Percentiles rank a stretch among this genome's conserved stretches.
These are phyloP conservation scores for Russula ochroleuca DNA, from an alignment of 768 basidiomycete genomes.

Conservation along the genomic window DNA sequence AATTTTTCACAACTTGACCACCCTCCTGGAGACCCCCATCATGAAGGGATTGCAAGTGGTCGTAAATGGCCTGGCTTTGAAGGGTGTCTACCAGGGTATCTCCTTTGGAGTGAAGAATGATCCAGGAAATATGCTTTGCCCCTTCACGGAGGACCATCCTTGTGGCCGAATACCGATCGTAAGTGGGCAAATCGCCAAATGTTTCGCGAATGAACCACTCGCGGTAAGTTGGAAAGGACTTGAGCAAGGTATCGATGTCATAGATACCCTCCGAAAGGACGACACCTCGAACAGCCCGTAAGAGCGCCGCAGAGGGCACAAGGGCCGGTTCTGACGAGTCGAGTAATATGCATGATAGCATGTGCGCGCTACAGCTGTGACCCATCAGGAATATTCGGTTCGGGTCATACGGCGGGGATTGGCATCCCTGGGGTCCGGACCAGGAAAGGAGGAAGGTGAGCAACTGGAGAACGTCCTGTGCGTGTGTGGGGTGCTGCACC, in stretches of 20 bases:
- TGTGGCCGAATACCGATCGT: conserved; percentile 45
- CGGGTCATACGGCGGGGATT: conserved; percentile 38
- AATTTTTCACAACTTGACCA: conserved; percentile 34
- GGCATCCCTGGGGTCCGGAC: conserved; percentile 32
- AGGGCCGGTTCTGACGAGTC: conserved; percentile 45
- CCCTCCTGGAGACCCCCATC: conserved; percentile 30
- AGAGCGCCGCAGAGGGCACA: conserved; percentile 42
- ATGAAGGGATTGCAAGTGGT: conserved; percentile 45
- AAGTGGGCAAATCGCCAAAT: conserved; percentile 53
- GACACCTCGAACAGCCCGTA: conserved; percentile 48
- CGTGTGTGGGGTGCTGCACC: conserved; percentile 67
- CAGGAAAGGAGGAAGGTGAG: conserved; percentile 54
- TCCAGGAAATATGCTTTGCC: conserved; percentile 49
- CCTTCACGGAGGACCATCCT: conserved; percentile 39
- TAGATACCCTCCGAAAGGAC: conserved; percentile 75
- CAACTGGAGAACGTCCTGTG: conserved; percentile 58
- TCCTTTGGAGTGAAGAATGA: conserved; percentile 68
- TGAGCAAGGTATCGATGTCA: conserved; percentile 61
- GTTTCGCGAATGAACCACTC: conserved; percentile 63
- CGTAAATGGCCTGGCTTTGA: conserved; percentile 60
- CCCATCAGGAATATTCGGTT: conserved; percentile 56
- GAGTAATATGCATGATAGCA: conserved; percentile 66
- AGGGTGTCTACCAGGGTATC: conserved; percentile 61
- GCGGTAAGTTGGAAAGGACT: conserved; percentile 61
- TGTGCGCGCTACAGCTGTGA: conserved; percentile 82